phyloP scores from a whole-genome alignment of 2,329 filamentous ascomycete species.

The Exutisphaerella laricina region DNA sequence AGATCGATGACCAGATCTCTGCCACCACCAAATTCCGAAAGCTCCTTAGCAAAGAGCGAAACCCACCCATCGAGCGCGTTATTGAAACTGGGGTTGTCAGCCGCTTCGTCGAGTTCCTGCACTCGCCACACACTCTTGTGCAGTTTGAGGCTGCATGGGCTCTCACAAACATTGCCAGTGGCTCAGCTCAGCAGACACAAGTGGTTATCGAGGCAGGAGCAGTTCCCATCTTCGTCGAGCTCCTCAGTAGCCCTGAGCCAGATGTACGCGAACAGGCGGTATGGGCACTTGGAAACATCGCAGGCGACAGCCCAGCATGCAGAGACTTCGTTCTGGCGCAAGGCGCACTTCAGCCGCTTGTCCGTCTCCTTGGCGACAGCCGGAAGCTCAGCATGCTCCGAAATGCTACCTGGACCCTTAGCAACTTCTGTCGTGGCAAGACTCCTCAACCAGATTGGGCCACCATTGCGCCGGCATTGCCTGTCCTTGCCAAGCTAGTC shows the following conservation, averaged over 20 bases:
- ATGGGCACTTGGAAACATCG: constrained; percentile 98
- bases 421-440: constrained; percentile 99
- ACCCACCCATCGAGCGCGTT: constrained; percentile 97
- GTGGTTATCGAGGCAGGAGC: constrained; percentile 98
- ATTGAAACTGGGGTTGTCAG: constrained; percentile 98
- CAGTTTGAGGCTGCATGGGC: constrained; percentile 99
- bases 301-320: constrained; percentile 95
- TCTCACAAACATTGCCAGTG: constrained; percentile 97
- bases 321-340: constrained; percentile 92
- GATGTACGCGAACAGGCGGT: constrained; percentile 98
- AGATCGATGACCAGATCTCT: constrained; percentile 96
- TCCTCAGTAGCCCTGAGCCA: constrained; percentile 89
- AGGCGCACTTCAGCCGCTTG: constrained; percentile 83
- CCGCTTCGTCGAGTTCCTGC: constrained; percentile 96
- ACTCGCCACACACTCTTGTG: constrained; percentile 93
- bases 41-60: constrained; percentile 95
- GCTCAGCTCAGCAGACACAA: constrained; percentile 94
- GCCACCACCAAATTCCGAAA: constrained; percentile 98
- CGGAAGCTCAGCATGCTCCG: constrained; percentile 98
- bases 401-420: constrained; percentile 97
- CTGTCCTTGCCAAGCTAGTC: constrained; percentile 92
- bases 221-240: constrained; percentile 96
- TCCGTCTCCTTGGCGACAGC: constrained; percentile 88
- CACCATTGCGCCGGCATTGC: constrained; percentile 88
- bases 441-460: constrained; percentile 97